Evolutionary conservation across 2,329 filamentous ascomycete genomes (phyloP).

Genomic region (Arthrobotrys sinensis): DNA sequence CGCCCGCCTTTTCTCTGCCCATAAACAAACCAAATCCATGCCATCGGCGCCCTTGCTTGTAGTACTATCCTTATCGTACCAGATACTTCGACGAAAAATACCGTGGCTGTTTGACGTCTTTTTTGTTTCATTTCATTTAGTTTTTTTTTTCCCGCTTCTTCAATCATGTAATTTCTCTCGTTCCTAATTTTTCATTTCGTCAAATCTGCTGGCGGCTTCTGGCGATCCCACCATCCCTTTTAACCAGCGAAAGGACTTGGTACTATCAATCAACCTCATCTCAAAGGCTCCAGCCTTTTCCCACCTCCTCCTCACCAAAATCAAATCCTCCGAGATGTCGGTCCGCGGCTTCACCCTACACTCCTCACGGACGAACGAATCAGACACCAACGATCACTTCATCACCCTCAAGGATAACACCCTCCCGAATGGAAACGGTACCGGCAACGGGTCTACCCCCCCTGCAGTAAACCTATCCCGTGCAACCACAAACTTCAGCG

Average conservation of each 20-base stretch:
- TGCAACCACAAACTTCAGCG: conserved; percentile 51
- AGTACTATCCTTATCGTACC: conserved; percentile 8
- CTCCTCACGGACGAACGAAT: conserved; percentile 42
- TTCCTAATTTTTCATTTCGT: conserved; percentile 18
- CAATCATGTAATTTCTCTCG: conserved; percentile 30
- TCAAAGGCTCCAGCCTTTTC: conserved; percentile 16
- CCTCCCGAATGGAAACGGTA: conserved; percentile 22
- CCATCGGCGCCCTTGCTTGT: conserved; percentile 17
- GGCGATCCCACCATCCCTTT: conserved; percentile 40
- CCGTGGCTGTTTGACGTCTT: conserved; percentile 3
- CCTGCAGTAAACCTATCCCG: conserved; percentile 42
- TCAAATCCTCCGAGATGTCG: conserved; percentile 34
- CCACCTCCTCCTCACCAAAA: not conserved
- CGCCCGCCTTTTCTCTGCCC: conserved; percentile 10
- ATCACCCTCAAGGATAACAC: conserved; percentile 60
- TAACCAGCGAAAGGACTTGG: not conserved
- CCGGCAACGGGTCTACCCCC: conserved; percentile 17
- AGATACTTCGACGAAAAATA: conserved; percentile 9
- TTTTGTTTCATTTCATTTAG: not conserved
- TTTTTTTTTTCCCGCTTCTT: not conserved
- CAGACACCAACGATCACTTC: conserved; percentile 48
- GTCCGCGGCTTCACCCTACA: conserved; percentile 44
- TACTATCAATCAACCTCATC: conserved; percentile 4
- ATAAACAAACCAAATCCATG: conserved; percentile 24
- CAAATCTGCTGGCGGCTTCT: conserved; percentile 49